These are phyloP conservation scores for Dryas integrifolia DNA, from an alignment of 331 rosid species.

Conservation along the genomic window DNA sequence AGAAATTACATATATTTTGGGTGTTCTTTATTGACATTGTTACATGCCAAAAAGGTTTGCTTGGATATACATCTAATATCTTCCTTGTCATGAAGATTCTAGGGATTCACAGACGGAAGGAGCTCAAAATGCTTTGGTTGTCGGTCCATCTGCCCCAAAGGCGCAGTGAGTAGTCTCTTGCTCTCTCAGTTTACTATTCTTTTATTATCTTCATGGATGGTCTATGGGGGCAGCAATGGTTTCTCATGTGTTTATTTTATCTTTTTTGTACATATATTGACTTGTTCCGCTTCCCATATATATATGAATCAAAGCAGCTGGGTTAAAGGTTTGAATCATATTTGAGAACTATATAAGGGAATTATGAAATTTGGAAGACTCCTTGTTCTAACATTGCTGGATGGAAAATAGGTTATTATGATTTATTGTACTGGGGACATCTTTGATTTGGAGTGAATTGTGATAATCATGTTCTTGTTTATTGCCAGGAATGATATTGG, in stretches of 20 bases:
- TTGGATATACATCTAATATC: background rate
- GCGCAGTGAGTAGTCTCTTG: constrained; percentile 44
- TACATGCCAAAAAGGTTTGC: background rate
- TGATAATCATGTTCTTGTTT: constrained; percentile 18
- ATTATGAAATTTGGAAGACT: background rate
- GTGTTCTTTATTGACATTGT: background rate
- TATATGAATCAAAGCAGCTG: background rate
- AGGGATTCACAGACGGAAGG: constrained; percentile 45
- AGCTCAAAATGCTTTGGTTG: constrained; percentile 68
- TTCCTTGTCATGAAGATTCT: constrained; percentile 55
- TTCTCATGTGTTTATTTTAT: background rate
- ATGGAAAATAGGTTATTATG: background rate
- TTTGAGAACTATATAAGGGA: background rate
- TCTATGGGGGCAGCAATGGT: background rate
- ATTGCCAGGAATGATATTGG: constrained; percentile 55
- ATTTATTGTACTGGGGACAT: background rate
- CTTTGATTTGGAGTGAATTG: constrained; percentile 15
- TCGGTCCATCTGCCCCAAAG: constrained; percentile 75
- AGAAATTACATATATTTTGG: background rate
- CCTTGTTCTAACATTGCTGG: background rate
- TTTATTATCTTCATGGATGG: background rate
- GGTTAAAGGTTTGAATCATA: constrained; percentile 1
- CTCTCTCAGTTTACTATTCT: background rate
- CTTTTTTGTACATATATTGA: background rate
- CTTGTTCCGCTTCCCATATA: background rate